Base-by-base conservation (phyloP, 306 rosid species). In the Trichosanthes cucumerina region DNA sequence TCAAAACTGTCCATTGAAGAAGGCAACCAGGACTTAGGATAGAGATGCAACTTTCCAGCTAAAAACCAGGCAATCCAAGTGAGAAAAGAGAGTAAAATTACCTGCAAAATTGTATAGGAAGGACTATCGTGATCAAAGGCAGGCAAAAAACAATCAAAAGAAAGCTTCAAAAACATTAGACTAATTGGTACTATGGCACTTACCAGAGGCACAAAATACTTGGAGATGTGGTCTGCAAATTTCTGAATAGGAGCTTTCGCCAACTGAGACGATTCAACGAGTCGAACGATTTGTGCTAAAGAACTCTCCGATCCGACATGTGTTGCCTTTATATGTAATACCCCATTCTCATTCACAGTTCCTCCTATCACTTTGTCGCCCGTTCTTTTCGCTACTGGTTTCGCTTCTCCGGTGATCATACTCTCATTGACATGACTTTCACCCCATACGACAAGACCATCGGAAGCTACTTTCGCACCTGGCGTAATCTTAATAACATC, bases 241-340 rank as follows among this genome's bases (percentile, higher is more conserved):
- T 91, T 93, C 80, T 93, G 98, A 0, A 93, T 92, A 4, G 98
- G 96, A 84, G 98, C 98, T 80, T 93, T 93, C 36, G 93, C 98
- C 98, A 93, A 87, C 69, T 93, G 98, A 1, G 96, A 96, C 41
- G 98, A 86, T 77, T 93, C 96, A 43, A 93, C 98, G 43, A 93
- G 98, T 62, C 93, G 78, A 76, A 93, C 95, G 79, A 93, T 93
- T 85, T 93, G 98, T 0, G 92, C 88, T 31, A 93, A 91, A 2
- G 96, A 91, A 84, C 88, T 91, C 76, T 93, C 98, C 18, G 95
- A 86, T 76, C 98, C 98, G 76, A 93, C 92, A 66, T 89, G 86
- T n/a, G 96, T 88, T 8, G 91, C 98, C 88, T 83, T 86, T 1
- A 91, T 82, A 81, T 91, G 98, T 84, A 91, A 76, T 50, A 89